phyloP scores from a whole-genome alignment of 73 alveolate genomes.

The Tetrahymena thermophila region DNA sequence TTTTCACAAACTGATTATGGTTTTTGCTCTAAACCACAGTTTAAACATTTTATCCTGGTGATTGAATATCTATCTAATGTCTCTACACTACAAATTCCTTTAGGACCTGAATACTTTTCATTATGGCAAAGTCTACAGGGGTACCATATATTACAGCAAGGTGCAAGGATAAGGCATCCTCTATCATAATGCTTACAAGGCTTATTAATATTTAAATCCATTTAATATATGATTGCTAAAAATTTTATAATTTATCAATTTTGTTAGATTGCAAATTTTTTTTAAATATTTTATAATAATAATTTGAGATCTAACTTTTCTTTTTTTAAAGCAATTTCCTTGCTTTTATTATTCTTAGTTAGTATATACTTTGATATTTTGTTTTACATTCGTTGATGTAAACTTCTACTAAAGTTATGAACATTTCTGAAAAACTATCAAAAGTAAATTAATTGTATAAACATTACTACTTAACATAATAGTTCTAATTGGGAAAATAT shows the following conservation, averaged over 20 bases:
- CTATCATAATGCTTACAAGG: slow-evolving; percentile 65
- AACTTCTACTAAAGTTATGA: background rate
- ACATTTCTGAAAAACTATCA: background rate
- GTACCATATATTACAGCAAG: slow-evolving; percentile 65
- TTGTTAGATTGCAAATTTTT: background rate
- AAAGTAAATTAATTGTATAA: too few species aligned
- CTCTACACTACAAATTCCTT: slow-evolving; percentile 52
- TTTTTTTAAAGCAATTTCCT: background rate
- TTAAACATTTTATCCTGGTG: slow-evolving; percentile 45
- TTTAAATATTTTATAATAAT: background rate
- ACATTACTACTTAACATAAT: too few species aligned
- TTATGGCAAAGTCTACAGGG: slow-evolving; percentile 82
- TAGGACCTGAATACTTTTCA: slow-evolving; percentile 50
- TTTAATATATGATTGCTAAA: background rate
- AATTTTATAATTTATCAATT: background rate
- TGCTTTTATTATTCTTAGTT: background rate
- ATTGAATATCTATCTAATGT: slow-evolving; percentile 57
- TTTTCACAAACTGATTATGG: slow-evolving; percentile 42
- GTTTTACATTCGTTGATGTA: background rate
- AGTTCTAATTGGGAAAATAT: too few species aligned
- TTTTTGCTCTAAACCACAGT: slow-evolving; percentile 34
- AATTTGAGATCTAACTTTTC: background rate
- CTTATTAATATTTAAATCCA: background rate
- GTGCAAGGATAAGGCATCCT: slow-evolving; percentile 53
- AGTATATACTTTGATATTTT: background rate